These are phyloP conservation scores for Oryza nivara DNA, from an alignment of 176 grass and related monocot genomes.

Conservation along the genomic window DNA sequence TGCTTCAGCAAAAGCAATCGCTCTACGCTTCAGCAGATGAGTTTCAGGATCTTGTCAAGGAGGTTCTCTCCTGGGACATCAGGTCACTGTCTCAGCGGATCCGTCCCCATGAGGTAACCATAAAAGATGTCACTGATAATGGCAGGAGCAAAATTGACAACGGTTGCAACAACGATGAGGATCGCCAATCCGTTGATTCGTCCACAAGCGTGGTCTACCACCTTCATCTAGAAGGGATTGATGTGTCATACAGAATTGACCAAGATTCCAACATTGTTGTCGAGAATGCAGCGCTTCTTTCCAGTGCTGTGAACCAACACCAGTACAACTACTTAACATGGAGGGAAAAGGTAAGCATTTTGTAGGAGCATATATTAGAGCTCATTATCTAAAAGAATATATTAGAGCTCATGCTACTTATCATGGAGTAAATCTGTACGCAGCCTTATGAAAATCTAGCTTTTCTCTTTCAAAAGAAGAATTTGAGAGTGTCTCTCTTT, in stretches of 20 bases:
- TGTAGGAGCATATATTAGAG: conserved; percentile 5
- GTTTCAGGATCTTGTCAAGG: conserved; percentile 70
- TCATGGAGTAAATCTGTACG: neutral
- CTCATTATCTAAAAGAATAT: too few relatives aligned
- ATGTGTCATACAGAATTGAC: conserved; percentile 81
- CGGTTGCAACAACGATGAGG: neutral
- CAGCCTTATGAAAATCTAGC: neutral
- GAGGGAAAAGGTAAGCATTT: conserved; percentile 41
- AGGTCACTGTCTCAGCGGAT: conserved; percentile 79
- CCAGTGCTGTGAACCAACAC: conserved; percentile 29
- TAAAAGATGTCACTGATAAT: conserved; percentile 3
- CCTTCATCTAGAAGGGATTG: conserved; percentile 80
- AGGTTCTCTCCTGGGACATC: conserved; percentile 90
- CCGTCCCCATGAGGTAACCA: conserved; percentile 53
- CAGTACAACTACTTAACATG: conserved; percentile 41
- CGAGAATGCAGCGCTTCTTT: conserved; percentile 51
- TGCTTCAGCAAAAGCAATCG: conserved; percentile 64
- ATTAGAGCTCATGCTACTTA: neutral
- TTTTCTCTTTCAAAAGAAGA: neutral
- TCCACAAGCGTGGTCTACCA: conserved; percentile 53
- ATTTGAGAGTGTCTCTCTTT: neutral
- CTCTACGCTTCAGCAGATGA: conserved; percentile 70
- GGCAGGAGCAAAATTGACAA: conserved; percentile 4
- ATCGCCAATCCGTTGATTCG: neutral
- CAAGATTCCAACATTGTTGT: conserved; percentile 56